Base-by-base conservation (phyloP, 306 rosid species). In the Spatholobus suberectus region DNA sequence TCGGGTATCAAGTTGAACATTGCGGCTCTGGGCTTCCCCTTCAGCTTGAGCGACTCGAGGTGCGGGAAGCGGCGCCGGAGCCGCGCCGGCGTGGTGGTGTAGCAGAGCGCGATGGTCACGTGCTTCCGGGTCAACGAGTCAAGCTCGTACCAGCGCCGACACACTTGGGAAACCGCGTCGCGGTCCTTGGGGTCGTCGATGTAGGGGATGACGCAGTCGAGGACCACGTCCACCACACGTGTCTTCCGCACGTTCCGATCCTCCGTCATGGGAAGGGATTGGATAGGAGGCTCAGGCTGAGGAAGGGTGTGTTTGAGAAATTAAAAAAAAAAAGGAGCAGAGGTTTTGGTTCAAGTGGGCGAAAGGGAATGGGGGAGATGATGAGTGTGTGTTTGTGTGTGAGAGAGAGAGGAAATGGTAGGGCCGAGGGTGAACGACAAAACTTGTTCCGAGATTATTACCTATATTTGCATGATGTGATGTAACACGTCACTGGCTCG, bases 1-100 rank as follows among this genome's bases (percentile, higher is more conserved):
- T 96, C 98, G 2, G 98, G 98, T 23, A 96, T 96, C 76, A 96
- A 72, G 80, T 96, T 96, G 83, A 96, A 96, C 99, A 96, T 96
- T 8, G 99, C 98, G 2, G 99, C 99, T 32, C 99, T 72, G 4
- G 99, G 99, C 82, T 96, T 96, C 1, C 98, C 99, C 44, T 96
- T 96, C 51, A 96, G 84, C 75, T 86, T 87, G 73, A 96, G 85
- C 0, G 99, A 96, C 84, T 93, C 97, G 4, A 96, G 88, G 80
- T 89, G 93, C 0, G 85, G 83, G 71, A 96, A 96, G 44, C 99
- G 81, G 23, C 78, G 83, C 9, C 93, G 88, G 10, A 96, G 90
- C 14, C 93, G 87, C 8, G 82, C 94, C 2, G 99, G 98, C 21
- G 88, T 90, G 18, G 98, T 91, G 26, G 98, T 93, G 89, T 96